Evolutionary conservation across 441 rosid genomes (phyloP).

Genomic region (Gossypium gossypioides): DNA sequence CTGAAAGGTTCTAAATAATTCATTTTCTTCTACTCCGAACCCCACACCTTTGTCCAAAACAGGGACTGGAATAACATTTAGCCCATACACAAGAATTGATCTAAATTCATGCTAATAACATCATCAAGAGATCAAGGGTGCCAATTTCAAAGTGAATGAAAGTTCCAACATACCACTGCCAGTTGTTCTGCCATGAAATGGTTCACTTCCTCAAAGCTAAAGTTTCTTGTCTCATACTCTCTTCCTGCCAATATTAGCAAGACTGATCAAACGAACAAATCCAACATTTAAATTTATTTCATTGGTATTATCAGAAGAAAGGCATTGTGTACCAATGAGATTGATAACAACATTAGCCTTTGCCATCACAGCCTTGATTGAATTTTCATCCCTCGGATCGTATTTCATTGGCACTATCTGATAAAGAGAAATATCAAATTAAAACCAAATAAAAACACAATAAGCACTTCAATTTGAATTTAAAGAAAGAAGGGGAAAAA

Average conservation of each 20-base stretch:
- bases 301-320: conserved; percentile 1
- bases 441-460: neutral
- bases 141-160: neutral
- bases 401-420: conserved; percentile 95
- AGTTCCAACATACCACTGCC: conserved; percentile 50
- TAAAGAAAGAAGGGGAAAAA: neutral
- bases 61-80: neutral
- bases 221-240: conserved; percentile 87
- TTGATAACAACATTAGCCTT: conserved; percentile 96
- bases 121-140: neutral
- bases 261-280: conserved; percentile 2
- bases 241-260: conserved; percentile 39
- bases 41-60: neutral
- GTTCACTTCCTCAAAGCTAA: conserved; percentile 87
- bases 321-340: conserved; percentile 56
- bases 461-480: neutral
- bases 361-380: conserved; percentile 96
- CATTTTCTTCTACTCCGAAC: neutral
- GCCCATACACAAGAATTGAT: neutral
- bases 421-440: conserved; percentile 13
- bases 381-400: conserved; percentile 79
- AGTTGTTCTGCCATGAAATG: conserved; percentile 73
- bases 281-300: neutral
- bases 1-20: neutral
- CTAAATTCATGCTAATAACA: neutral